Evolutionary conservation across 2,329 filamentous ascomycete genomes (phyloP), one percentile per base, ranked within the genome.

Genomic region (Teratosphaeria destructans): DNA sequence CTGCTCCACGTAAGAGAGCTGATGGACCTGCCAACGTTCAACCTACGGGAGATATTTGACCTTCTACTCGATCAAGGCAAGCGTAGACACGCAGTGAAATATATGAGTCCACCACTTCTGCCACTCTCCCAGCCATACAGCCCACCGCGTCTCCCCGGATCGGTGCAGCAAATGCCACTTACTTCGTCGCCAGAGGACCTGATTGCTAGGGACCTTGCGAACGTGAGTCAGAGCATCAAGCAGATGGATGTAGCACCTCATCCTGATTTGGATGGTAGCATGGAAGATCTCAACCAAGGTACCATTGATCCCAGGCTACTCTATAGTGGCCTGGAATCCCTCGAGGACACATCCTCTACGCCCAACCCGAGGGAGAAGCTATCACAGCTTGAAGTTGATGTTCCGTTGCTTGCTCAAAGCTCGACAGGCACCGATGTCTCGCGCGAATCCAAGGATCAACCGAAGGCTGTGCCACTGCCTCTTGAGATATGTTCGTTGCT

Each of bases 31-130:
- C 57, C 14, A 59, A 65, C 6, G 67, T 71, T 57, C 54, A 65
- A 23, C 16, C 23, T n/a, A 8, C 23, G 67, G 70, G 19, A 62
- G 52, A 23, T 58, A 52, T 54, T 63, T 16, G 23, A 52, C 6
- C 52, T 71, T 6, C 62, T 61, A 10, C 53, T 60, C 1, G 61
- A 63, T 7, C 47, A 29, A 32, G 19, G 35, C 64, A 10, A 55
- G 35, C 10, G 66, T 62, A 62, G 62, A 49, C 39, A 66, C 57
- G 72, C 72, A 27, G 47, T 65, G 5, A 67, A 69, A 35, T 70
- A 71, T 16, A 11, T 79, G n/a, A 77, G 78, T 2, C 79, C 79
- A n/a, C 77, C 77, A 3, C 64, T 82, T 8, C 70, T 81, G 19
- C 77, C 78, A 19, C 59, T 75, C 3, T 76, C 77, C 32, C 78